phyloP scores from a whole-genome alignment of 106 monocot genomes.

The Dendrobium catenatum region DNA sequence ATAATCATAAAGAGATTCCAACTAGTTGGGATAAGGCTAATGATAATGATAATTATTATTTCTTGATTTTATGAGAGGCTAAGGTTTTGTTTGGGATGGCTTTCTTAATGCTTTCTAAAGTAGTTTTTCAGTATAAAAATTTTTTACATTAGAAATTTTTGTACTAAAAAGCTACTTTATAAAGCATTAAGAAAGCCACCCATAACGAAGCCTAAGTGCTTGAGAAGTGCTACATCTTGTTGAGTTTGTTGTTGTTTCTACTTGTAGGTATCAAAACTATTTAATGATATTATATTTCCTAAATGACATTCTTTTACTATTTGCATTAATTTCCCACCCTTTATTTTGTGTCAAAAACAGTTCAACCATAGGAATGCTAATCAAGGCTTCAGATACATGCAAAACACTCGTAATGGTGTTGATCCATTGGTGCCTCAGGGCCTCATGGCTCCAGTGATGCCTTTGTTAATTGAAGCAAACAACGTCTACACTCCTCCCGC shows the following conservation, averaged over 20 bases:
- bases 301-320: not conserved
- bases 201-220: no score
- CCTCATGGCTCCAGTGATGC: slow-evolving; percentile 25
- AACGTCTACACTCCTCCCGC: slow-evolving; percentile 6
- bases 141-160: no score
- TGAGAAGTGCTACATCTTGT: no score
- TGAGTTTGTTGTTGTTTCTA: not conserved
- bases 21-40: no score
- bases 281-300: not conserved
- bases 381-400: slow-evolving; percentile 30
- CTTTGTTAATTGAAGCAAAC: slow-evolving; percentile 22
- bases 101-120: no score
- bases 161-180: no score
- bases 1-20: no score
- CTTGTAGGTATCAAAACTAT: not conserved
- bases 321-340: not conserved
- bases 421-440: slow-evolving; percentile 22
- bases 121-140: no score
- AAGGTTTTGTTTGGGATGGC: no score
- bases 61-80: no score
- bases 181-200: no score
- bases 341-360: slow-evolving; percentile 8
- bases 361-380: slow-evolving; percentile 20
- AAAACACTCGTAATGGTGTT: slow-evolving; percentile 21
- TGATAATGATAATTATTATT: no score